These are phyloP conservation scores for Akanthomyces dipterigenus DNA, from an alignment of 2,329 filamentous ascomycete genomes.

Conservation along the genomic window DNA sequence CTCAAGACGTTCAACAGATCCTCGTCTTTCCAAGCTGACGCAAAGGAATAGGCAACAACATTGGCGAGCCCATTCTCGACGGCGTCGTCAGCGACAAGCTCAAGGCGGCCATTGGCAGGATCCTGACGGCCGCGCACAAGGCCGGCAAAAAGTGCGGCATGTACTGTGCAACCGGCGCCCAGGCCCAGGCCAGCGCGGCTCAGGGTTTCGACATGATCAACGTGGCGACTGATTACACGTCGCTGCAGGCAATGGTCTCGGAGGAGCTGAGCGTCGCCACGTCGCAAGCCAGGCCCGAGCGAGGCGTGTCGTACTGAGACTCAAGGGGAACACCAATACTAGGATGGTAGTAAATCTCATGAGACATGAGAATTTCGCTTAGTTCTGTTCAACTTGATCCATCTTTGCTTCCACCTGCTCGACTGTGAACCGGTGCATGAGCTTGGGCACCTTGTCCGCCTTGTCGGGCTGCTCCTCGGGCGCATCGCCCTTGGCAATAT, in stretches of 20 bases:
- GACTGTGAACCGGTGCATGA: slow-evolving; percentile 71
- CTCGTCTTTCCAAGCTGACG: not conserved
- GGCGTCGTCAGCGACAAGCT: slow-evolving; percentile 53
- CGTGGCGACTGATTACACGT: slow-evolving; percentile 49
- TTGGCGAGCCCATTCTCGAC: slow-evolving; percentile 55
- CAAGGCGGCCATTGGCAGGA: slow-evolving; percentile 49
- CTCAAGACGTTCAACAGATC: no score
- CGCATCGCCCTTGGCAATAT: slow-evolving; percentile 51
- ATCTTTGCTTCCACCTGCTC: slow-evolving; percentile 62
- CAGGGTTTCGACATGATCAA: slow-evolving; percentile 58
- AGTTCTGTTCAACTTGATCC: slow-evolving; percentile 46
- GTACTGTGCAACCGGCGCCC: slow-evolving; percentile 49
- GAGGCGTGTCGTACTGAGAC: slow-evolving; percentile 36
- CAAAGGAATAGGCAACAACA: slow-evolving; percentile 42
- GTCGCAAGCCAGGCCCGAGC: slow-evolving; percentile 23
- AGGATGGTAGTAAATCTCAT: not conserved
- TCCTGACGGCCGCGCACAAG: slow-evolving; percentile 49
- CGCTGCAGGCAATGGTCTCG: slow-evolving; percentile 38
- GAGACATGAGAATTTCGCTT: not conserved
- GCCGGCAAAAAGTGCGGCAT: slow-evolving; percentile 62
- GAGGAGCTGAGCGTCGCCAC: slow-evolving; percentile 39
- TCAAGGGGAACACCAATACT: no score
- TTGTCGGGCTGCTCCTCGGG: slow-evolving; percentile 46
- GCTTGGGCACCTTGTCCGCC: slow-evolving; percentile 55
- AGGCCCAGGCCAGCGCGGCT: slow-evolving; percentile 47